Evolutionary conservation across 192 early-diverging fungal genomes (phyloP).

Genomic region (Paraglomus occultum): DNA sequence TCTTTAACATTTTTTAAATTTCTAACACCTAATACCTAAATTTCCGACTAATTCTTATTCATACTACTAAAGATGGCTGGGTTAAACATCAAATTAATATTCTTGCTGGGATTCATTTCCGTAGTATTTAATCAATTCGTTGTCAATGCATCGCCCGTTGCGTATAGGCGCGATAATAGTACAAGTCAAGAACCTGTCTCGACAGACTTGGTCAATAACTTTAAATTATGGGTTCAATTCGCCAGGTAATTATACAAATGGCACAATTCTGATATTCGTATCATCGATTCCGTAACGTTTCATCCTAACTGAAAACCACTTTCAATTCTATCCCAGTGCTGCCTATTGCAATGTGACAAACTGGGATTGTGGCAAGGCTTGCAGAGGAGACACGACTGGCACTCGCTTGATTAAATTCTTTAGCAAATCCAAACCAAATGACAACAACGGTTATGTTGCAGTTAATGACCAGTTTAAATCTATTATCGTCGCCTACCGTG

Average conservation of each 20-base stretch:
- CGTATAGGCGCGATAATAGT: too few relatives aligned
- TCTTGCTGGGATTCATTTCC: too few relatives aligned
- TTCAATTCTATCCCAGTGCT: background rate
- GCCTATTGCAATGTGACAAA: constrained; percentile 18
- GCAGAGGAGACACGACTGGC: background rate
- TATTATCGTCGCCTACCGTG: constrained; percentile 5
- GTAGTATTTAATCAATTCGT: too few relatives aligned
- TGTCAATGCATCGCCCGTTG: too few relatives aligned
- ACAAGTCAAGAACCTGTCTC: background rate
- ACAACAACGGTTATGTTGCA: constrained; percentile 19
- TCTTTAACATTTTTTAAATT: too few relatives aligned
- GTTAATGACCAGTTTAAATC: constrained; percentile 19
- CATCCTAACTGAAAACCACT: background rate
- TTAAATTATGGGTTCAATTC: constrained; percentile 8
- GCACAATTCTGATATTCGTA: too few relatives aligned
- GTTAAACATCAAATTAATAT: too few relatives aligned
- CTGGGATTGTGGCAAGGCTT: constrained; percentile 16
- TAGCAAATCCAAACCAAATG: background rate
- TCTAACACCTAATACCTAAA: too few relatives aligned
- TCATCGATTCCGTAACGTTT: too few relatives aligned
- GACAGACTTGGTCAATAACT: background rate
- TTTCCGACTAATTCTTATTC: too few relatives aligned
- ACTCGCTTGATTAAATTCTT: constrained; percentile 12
- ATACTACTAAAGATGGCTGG: too few relatives aligned
- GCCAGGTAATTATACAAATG: background rate